Conservation (phyloP, 179 eudicot species). For the Beta macrorhiza region DNA sequence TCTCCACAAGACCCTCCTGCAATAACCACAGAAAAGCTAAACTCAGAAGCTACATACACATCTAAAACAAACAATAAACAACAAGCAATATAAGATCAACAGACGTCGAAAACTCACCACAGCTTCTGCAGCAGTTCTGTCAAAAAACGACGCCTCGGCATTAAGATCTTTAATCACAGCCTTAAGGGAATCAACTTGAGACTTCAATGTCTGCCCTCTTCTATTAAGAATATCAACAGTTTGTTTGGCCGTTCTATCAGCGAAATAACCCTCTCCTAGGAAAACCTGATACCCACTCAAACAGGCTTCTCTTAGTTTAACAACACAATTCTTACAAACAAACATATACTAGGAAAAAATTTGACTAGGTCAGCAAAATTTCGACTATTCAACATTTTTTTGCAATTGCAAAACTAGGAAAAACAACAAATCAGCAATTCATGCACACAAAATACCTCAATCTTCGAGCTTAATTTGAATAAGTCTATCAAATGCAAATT, state of each 20-base stretch:
- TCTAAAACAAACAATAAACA: conserved; percentile 11
- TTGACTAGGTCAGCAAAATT: no score
- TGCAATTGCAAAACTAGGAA: not conserved
- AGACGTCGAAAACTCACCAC: conserved; percentile 40
- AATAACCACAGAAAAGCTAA: conserved; percentile 21
- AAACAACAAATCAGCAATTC: not conserved
- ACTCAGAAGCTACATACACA: conserved; percentile 10
- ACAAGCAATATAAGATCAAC: not conserved
- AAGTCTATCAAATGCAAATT: no score
- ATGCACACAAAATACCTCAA: not conserved
- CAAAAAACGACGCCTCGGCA: conserved; percentile 81
- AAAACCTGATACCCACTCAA: conserved; percentile 58
- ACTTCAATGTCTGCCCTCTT: conserved; percentile 68
- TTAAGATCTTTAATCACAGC: conserved; percentile 69
- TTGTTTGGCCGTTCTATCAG: conserved; percentile 89
- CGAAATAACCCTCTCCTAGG: conserved; percentile 86
- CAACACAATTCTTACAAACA: conserved; percentile 2
- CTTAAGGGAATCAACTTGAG: conserved; percentile 69
- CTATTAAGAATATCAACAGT: conserved; percentile 80
- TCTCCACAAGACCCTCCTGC: conserved; percentile 94
- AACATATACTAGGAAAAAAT: not conserved
- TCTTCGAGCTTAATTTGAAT: not conserved
- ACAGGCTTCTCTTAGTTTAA: conserved; percentile 9
- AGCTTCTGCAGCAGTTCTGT: conserved; percentile 74
- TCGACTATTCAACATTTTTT: not conserved